Base-by-base conservation (phyloP, 164 flowering plant genomes). In the Umbilicus rupestris region DNA sequence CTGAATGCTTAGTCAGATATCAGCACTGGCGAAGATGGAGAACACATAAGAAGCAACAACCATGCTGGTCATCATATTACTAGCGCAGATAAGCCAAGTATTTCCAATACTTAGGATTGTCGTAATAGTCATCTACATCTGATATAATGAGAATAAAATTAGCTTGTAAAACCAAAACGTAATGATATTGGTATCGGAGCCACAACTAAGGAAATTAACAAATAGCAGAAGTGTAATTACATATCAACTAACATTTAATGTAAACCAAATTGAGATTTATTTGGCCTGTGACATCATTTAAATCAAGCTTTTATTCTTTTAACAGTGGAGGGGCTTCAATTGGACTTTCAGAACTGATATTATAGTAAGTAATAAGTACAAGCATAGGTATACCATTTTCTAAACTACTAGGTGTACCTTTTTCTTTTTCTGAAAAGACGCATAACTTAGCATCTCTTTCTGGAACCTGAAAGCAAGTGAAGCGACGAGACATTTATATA, bases 391-490 rank as follows among this genome's bases (percentile, higher is more conserved):
- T n/a, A n/a, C n/a, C n/a, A n/a, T n/a, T n/a, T n/a, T n/a, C n/a
- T n/a, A n/a, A n/a, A n/a, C n/a, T 16, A 62, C 17, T 35, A 63
- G 7, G 9, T 10, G 33, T 78, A 88, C 96, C 98, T 93, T 85
- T 50, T 74, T 77, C 77, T 77, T 74, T 68, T 66, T 83, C 9
- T 89, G 76, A 59, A 83, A 63, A 16, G 78, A 70, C 77, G 89
- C 78, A 79, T 82, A 94, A 41, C 17, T 71, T 66, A 69, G 84
- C 88, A 94, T 77, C 80, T 84, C 98, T 46, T 41, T 75, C 72
- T 83, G 95, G 73, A 94, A 76, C 87, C 98, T 94, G 81, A 63
- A 80, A 78, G 35, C 39, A 68, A 14, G 64, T 19, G 68, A 39
- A 70, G 35, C n/a, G 20, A 45, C 29, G 55, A 4, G 29, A 35